Percentiles rank a stretch among this genome's conserved stretches.
These are phyloP conservation scores for Cicer arietinum DNA, from an alignment of 306 rosid genomes.

Conservation along the genomic window DNA sequence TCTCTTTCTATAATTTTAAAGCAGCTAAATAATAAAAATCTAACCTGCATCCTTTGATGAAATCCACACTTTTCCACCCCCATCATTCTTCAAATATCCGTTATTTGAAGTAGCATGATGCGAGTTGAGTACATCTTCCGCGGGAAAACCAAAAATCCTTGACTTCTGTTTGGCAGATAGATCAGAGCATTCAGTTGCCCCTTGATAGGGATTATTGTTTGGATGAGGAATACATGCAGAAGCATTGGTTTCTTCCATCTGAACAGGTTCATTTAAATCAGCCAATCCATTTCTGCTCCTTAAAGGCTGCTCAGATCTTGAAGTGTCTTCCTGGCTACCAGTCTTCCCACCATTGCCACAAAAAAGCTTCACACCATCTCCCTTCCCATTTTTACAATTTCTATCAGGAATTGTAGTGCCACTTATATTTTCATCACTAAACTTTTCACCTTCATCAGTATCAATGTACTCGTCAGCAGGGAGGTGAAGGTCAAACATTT, in stretches of 20 bases:
- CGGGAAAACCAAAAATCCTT: conserved; percentile 53
- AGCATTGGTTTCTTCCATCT: conserved; percentile 68
- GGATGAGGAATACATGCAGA: conserved; percentile 50
- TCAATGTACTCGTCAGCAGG: conserved; percentile 89
- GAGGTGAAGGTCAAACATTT: conserved; percentile 89
- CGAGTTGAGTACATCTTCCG: conserved; percentile 55
- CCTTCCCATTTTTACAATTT: conserved; percentile 45
- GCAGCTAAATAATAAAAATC: conserved; percentile 31
- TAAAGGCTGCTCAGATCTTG: conserved; percentile 52
- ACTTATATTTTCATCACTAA: conserved; percentile 57
- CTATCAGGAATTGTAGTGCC: conserved; percentile 51
- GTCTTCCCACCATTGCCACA: conserved; percentile 52
- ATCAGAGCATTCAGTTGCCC: conserved; percentile 54
- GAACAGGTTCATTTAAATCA: conserved; percentile 88
- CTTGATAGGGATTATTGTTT: conserved; percentile 49
- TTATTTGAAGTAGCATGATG: conserved; percentile 53
- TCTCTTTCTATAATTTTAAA: conserved; percentile 28
- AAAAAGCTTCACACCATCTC: conserved; percentile 48
- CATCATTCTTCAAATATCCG: conserved; percentile 54
- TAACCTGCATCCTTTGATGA: conserved; percentile 77
- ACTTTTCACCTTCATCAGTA: conserved; percentile 81
- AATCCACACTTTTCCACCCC: conserved; percentile 61
- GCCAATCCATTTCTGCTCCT: conserved; percentile 66
- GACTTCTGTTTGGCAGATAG: conserved; percentile 57
- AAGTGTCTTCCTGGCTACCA: conserved; percentile 54